Percentiles rank a stretch among this genome's conserved stretches.
Conservation (phyloP, 2,329 filamentous ascomycete species). For the Trichoderma aggressivum region DNA sequence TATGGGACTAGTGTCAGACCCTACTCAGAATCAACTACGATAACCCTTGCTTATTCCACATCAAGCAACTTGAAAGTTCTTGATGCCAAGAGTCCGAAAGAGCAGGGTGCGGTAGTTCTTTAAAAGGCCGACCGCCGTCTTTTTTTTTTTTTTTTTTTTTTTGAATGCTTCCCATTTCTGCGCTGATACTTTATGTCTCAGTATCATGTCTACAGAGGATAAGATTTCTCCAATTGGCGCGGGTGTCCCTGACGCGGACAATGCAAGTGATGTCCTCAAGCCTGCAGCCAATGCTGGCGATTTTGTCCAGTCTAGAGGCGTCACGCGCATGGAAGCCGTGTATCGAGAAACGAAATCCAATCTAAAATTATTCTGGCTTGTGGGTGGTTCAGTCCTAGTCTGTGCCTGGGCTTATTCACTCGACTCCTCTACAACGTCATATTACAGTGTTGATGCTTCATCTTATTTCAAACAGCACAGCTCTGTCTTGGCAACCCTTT, state of each 20-base stretch:
- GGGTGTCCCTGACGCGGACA: not conserved
- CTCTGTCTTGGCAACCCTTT: slow-evolving; percentile 27
- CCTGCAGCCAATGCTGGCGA: slow-evolving; percentile 23
- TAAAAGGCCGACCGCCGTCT: not conserved
- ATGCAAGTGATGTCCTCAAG: slow-evolving; percentile 17
- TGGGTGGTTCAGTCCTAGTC: slow-evolving; percentile 29
- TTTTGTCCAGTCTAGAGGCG: slow-evolving; percentile 21
- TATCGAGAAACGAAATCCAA: slow-evolving; percentile 29
- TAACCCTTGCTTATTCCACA: not conserved
- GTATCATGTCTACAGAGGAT: not conserved
- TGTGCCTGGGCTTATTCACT: slow-evolving; percentile 33
- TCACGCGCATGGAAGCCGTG: slow-evolving; percentile 32
- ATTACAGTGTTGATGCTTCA: slow-evolving; percentile 31
- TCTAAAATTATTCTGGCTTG: slow-evolving; percentile 27
- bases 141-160: not conserved
- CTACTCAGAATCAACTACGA: not conserved
- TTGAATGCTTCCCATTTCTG: not conserved
- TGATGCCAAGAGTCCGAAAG: not conserved
- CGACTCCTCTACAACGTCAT: slow-evolving; percentile 29
- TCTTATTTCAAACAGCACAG: slow-evolving; percentile 31
- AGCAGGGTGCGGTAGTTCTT: not conserved
- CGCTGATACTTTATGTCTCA: not conserved
- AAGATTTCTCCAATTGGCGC: not conserved
- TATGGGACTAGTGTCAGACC: not conserved
- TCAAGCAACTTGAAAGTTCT: not conserved